These are phyloP conservation scores for Penicillium steckii DNA, from an alignment of 495 filamentous ascomycete species.

Conservation along the genomic window DNA sequence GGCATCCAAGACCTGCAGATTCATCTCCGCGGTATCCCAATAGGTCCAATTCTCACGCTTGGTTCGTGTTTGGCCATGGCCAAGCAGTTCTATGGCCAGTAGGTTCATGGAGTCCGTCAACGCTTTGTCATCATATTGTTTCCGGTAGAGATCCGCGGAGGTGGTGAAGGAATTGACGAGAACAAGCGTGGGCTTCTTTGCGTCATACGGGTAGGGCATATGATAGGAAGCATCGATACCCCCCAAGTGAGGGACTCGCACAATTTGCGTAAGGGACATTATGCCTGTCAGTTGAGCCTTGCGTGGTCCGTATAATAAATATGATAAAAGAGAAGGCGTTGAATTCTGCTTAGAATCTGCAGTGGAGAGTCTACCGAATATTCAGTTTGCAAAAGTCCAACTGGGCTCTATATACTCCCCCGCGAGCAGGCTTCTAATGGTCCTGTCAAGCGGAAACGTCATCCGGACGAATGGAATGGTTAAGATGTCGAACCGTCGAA, in stretches of 20 bases:
- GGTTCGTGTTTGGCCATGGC: conserved; percentile 48
- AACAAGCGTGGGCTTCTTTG: conserved; percentile 36
- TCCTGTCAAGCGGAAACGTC: background rate
- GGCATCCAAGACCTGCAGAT: conserved; percentile 49
- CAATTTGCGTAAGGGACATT: conserved; percentile 5
- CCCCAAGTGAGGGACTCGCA: conserved; percentile 36
- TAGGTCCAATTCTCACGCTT: conserved; percentile 46
- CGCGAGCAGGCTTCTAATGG: background rate
- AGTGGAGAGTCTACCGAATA: background rate
- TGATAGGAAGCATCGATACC: conserved; percentile 34
- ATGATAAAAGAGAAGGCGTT: background rate
- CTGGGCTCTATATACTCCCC: background rate
- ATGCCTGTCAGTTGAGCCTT: background rate
- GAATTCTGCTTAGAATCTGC: background rate
- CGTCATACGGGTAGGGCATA: conserved; percentile 33
- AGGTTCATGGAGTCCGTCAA: conserved; percentile 40
- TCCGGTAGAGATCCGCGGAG: conserved; percentile 27
- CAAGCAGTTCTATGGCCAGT: conserved; percentile 49
- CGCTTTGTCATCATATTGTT: conserved; percentile 25
- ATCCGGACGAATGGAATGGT: background rate
- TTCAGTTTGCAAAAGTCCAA: background rate
- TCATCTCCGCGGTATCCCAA: conserved; percentile 53
- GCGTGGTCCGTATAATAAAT: background rate
- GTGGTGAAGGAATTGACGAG: conserved; percentile 38
- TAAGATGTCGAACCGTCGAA: background rate